A percentile compares a stretch with the other conserved stretches of the same genome.
Evolutionary conservation across 83 land plant genomes (phyloP).

Genomic region (Picea abies): DNA sequence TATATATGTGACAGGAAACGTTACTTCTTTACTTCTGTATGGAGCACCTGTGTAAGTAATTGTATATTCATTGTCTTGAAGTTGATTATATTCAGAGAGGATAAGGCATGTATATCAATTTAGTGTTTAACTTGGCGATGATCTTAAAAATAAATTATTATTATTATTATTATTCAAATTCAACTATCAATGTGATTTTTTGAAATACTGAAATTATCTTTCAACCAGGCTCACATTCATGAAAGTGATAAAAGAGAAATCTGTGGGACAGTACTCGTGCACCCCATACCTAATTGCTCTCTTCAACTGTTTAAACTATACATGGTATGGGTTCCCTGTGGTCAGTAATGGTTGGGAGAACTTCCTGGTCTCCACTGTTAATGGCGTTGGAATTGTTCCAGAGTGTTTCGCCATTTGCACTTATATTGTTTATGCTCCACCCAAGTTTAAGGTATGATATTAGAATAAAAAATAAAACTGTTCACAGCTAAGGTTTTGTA

Average conservation of each 20-base stretch:
- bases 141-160: too few relatives aligned
- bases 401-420: conserved; percentile 45
- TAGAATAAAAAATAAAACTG: too few relatives aligned
- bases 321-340: conserved; percentile 16
- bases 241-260: not conserved
- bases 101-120: too few relatives aligned
- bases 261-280: not conserved
- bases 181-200: not conserved
- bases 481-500: not conserved
- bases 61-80: not conserved
- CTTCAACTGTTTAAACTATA: conserved; percentile 11
- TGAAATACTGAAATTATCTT: not conserved
- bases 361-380: conserved; percentile 8
- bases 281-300: conserved; percentile 17
- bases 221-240: not conserved
- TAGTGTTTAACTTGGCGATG: too few relatives aligned
- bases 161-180: not conserved
- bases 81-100: not conserved
- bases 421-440: conserved; percentile 30
- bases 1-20: not conserved
- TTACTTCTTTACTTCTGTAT: conserved; percentile 6
- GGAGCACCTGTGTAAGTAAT: conserved; percentile 11
- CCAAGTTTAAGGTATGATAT: conserved; percentile 28
- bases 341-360: conserved; percentile 14
- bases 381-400: conserved; percentile 5